These are phyloP conservation scores for Citrus trifoliata DNA, from an alignment of 345 rosid species.

Conservation along the genomic window DNA sequence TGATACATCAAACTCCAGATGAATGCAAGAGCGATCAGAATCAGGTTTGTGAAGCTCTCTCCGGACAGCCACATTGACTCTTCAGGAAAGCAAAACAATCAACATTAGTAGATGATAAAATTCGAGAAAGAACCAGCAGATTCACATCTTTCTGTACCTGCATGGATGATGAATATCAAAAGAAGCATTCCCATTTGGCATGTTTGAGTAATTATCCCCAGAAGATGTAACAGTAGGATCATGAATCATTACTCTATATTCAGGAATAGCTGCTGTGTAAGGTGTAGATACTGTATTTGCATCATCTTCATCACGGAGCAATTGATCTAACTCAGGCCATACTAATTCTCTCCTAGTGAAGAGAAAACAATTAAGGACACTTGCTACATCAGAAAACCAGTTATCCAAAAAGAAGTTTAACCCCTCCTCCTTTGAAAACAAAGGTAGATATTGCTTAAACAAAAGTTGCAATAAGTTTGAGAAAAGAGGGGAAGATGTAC, in stretches of 20 bases:
- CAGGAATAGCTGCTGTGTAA: slow-evolving; percentile 82
- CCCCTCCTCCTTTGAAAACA: not conserved
- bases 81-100: slow-evolving; percentile 26
- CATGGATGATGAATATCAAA: slow-evolving; percentile 86
- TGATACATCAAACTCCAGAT: slow-evolving; percentile 83
- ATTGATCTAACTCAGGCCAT: slow-evolving; percentile 82
- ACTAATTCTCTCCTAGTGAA: slow-evolving; percentile 65
- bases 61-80: slow-evolving; percentile 72
- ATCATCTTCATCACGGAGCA: slow-evolving; percentile 86
- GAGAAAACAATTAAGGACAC: slow-evolving; percentile 8
- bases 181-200: slow-evolving; percentile 58
- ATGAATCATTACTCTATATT: slow-evolving; percentile 77
- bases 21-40: slow-evolving; percentile 93
- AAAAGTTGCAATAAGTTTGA: not conserved
- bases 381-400: slow-evolving; percentile 9
- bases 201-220: slow-evolving; percentile 32
- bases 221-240: slow-evolving; percentile 35
- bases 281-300: slow-evolving; percentile 60
- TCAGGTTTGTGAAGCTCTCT: slow-evolving; percentile 86
- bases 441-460: not conserved
- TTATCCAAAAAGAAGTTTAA: not conserved
- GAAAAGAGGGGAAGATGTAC: not conserved
- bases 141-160: slow-evolving; percentile 44
- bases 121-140: not conserved
- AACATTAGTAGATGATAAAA: slow-evolving; percentile 23